A percentile compares a stretch with the other conserved stretches of the same genome.
phyloP scores from a whole-genome alignment of 768 basidiomycete species.

The Rhodotorula graminis region DNA sequence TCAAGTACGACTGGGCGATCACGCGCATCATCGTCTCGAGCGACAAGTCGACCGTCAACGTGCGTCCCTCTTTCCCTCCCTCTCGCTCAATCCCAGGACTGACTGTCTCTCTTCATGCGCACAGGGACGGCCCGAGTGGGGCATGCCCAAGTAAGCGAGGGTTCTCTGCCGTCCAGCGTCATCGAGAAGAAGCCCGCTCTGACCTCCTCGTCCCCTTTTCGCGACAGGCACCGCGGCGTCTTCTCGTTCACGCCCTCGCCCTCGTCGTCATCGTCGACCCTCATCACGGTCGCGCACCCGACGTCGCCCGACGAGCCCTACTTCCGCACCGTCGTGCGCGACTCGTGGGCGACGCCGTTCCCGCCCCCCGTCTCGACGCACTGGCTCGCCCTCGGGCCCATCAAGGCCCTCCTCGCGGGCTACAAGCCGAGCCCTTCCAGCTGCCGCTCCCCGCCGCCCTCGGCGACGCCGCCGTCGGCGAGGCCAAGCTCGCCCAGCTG shows the following conservation, averaged over 20 bases:
- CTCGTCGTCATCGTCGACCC: neutral
- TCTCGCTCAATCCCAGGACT: too few species aligned
- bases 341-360: constrained; percentile 23
- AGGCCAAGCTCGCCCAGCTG: too few species aligned
- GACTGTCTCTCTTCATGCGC: too few species aligned
- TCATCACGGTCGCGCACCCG: constrained; percentile 18
- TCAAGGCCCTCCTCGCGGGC: neutral
- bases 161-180: neutral
- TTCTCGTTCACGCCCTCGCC: neutral
- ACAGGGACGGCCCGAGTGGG: neutral
- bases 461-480: neutral
- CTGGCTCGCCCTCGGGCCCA: constrained; percentile 14
- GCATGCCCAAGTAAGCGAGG: constrained; percentile 20
- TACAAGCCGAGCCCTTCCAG: constrained; percentile 2
- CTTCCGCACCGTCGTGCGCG: constrained; percentile 20
- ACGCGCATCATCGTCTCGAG: constrained; percentile 26
- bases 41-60: constrained; percentile 9
- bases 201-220: neutral
- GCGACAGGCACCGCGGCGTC: constrained; percentile 17
- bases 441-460: neutral
- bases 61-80: neutral
- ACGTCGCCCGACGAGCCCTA: constrained; percentile 6
- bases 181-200: neutral
- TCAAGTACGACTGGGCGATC: constrained; percentile 7
- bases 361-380: constrained; percentile 12